Percentiles rank a stretch among this genome's conserved stretches.
Conservation (phyloP, 352 stramenopile species). For the Achlya hypogyna region DNA sequence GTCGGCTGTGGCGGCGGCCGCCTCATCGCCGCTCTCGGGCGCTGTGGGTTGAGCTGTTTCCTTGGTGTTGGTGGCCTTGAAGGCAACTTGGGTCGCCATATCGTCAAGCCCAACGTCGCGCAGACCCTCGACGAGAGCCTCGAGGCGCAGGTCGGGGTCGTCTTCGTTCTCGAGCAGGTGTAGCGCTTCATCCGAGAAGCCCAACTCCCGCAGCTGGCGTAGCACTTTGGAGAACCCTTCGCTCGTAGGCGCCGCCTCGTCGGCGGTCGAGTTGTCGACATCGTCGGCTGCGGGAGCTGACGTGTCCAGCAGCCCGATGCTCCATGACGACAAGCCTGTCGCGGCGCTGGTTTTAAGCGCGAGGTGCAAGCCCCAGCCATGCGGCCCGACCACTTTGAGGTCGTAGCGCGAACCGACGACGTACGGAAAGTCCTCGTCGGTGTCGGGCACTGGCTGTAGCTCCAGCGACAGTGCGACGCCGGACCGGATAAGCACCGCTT, state of each 20-base stretch:
- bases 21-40: neutral
- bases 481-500: neutral
- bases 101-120: constrained; percentile 2
- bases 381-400: neutral
- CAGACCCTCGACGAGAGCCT: constrained; percentile 7
- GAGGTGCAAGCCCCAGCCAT: constrained; percentile 16
- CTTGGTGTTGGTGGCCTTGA: neutral
- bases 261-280: neutral
- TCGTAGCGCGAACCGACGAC: constrained; percentile 8
- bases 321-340: neutral
- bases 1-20: neutral
- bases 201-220: constrained; percentile 1
- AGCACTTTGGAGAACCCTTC: neutral
- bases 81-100: neutral
- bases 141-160: neutral
- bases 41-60: neutral
- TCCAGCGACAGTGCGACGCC: neutral
- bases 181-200: constrained; percentile 14
- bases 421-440: neutral
- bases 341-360: neutral
- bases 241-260: neutral
- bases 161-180: constrained; percentile 7
- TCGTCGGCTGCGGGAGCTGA: neutral
- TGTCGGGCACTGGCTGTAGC: neutral
- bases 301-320: neutral